phyloP scores from a whole-genome alignment of 306 rosid genomes.

The Prosopis cineraria region DNA sequence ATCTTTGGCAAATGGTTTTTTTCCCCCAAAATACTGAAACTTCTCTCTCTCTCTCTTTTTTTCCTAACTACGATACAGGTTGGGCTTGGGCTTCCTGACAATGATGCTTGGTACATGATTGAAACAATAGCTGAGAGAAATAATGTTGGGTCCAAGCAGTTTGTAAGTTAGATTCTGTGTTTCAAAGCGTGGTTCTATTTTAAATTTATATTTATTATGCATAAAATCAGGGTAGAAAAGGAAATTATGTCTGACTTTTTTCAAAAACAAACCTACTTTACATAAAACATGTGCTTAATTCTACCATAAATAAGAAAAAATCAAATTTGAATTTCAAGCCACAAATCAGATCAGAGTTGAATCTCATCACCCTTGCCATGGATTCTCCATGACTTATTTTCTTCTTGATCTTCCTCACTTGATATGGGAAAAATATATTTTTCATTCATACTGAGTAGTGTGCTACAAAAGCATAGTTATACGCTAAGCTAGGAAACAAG shows the following conservation, averaged over 20 bases:
- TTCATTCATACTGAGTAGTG: too few species aligned
- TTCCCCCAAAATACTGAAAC: constrained; percentile 16
- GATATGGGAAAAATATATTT: too few species aligned
- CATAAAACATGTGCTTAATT: not conserved
- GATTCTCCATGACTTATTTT: not conserved
- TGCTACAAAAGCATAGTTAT: too few species aligned
- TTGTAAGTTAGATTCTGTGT: constrained; percentile 59
- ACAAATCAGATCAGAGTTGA: not conserved
- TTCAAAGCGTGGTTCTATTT: constrained; percentile 4
- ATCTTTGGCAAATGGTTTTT: constrained; percentile 20
- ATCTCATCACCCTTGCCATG: not conserved
- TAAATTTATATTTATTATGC: constrained; percentile 22
- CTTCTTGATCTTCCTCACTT: not conserved
- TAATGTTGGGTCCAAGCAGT: constrained; percentile 90
- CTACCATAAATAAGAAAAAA: not conserved
- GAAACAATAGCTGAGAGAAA: constrained; percentile 94
- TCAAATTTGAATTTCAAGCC: not conserved
- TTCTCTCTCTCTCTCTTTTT: constrained; percentile 29
- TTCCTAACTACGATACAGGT: constrained; percentile 55
- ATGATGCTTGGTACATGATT: constrained; percentile 93
- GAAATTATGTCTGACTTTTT: not conserved
- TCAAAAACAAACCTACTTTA: not conserved
- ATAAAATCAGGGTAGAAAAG: not conserved
- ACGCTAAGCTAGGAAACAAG: too few species aligned
- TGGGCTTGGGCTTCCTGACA: constrained; percentile 93